These are phyloP conservation scores for Phytophthora sojae DNA, from an alignment of 352 stramenopile genomes.

Conservation along the genomic window DNA sequence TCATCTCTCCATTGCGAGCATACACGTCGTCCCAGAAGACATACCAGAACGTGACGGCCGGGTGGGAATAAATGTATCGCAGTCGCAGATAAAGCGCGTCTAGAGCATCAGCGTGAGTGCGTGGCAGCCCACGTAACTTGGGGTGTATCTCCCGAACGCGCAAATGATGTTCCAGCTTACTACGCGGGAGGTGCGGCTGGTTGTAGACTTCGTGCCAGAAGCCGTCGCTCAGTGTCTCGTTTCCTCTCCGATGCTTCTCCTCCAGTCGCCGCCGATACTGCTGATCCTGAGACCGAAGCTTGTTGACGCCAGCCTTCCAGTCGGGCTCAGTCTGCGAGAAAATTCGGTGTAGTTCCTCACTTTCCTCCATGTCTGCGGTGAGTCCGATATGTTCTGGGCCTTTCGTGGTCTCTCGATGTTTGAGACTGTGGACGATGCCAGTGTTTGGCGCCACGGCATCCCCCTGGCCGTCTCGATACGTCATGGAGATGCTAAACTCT, in stretches of 20 bases:
- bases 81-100: slow-evolving; percentile 7
- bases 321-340: slow-evolving; percentile 23
- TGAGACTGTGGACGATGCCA: slow-evolving; percentile 27
- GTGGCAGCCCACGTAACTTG: background rate
- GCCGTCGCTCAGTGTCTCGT: slow-evolving; percentile 35
- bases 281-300: slow-evolving; percentile 15
- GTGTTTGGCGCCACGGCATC: slow-evolving; percentile 35
- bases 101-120: slow-evolving; percentile 4
- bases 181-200: slow-evolving; percentile 25
- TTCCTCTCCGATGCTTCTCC: slow-evolving; percentile 21
- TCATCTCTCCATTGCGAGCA: slow-evolving; percentile 39
- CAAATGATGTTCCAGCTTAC: slow-evolving; percentile 26
- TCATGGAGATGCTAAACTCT: slow-evolving; percentile 46
- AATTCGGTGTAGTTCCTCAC: slow-evolving; percentile 23
- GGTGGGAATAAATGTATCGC: slow-evolving; percentile 32
- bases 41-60: slow-evolving; percentile 40
- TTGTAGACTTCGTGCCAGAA: slow-evolving; percentile 56
- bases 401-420: slow-evolving; percentile 28
- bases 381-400: slow-evolving; percentile 34
- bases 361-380: slow-evolving; percentile 36
- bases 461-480: slow-evolving; percentile 37
- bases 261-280: slow-evolving; percentile 35
- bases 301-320: slow-evolving; percentile 13
- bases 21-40: slow-evolving; percentile 53
- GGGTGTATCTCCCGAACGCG: slow-evolving; percentile 5